Percentiles rank a stretch among this genome's conserved stretches.
These are phyloP conservation scores for Thoreauomyces humboldtii DNA, from an alignment of 192 early-diverging fungal species.

Conservation along the genomic window DNA sequence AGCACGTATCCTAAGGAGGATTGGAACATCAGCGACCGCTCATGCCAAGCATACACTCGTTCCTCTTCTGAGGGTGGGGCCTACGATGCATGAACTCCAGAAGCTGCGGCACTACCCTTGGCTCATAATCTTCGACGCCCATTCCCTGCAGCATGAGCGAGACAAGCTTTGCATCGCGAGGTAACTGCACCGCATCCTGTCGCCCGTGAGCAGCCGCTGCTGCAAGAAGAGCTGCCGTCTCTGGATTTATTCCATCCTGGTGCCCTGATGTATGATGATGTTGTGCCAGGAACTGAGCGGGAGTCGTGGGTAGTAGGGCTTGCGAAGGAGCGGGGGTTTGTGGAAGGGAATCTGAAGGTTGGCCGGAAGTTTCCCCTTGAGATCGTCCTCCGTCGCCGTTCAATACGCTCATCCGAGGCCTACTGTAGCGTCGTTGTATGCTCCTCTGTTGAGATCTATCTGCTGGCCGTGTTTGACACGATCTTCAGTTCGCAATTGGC, in stretches of 20 bases:
- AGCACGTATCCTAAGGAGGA: constrained; percentile 72
- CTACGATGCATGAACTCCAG: constrained; percentile 90
- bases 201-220: constrained; percentile 22
- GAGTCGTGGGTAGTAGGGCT: too few species aligned
- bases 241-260: constrained; percentile 16
- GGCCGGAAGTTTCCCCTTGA: too few species aligned
- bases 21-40: constrained; percentile 6
- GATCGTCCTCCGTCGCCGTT: too few species aligned
- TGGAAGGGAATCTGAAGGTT: too few species aligned
- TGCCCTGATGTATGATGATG: too few species aligned
- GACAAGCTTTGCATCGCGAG: constrained; percentile 71
- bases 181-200: constrained; percentile 47
- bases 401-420: too few species aligned
- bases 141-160: constrained; percentile 80
- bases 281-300: too few species aligned
- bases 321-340: too few species aligned
- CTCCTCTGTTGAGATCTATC: too few species aligned
- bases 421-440: too few species aligned
- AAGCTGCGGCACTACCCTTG: constrained; percentile 84
- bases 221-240: constrained; percentile 13
- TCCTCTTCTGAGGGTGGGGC: constrained; percentile 5
- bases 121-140: constrained; percentile 85
- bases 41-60: not conserved
- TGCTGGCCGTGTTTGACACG: too few species aligned
- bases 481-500: too few species aligned